Evolutionary conservation across 2,329 filamentous ascomycete species (phyloP).

Genomic region (Furcasterigmium furcatum): DNA sequence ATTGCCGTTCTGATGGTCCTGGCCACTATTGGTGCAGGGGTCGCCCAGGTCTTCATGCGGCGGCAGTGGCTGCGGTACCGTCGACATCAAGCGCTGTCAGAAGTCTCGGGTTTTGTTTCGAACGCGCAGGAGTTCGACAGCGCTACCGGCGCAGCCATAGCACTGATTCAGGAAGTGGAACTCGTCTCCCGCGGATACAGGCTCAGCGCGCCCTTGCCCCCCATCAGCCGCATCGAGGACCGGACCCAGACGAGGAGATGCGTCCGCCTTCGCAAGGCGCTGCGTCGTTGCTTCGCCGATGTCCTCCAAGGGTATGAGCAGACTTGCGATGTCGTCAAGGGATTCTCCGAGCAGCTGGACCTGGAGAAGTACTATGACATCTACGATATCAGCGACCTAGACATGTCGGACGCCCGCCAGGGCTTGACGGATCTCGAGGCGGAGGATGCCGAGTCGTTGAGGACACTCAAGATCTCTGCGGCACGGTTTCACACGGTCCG

Average conservation of each 20-base stretch:
- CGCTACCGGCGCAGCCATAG: constrained; percentile 70
- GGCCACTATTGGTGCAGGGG: constrained; percentile 49
- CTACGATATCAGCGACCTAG: constrained; percentile 73
- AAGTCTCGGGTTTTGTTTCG: constrained; percentile 65
- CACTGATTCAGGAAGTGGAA: constrained; percentile 92
- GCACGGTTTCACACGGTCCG: constrained; percentile 77
- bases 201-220: constrained; percentile 83
- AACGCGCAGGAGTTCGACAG: constrained; percentile 80
- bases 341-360: constrained; percentile 74
- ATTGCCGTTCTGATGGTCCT: constrained; percentile 42
- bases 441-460: constrained; percentile 75
- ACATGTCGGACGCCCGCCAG: constrained; percentile 66
- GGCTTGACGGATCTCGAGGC: constrained; percentile 63
- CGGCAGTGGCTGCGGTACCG: constrained; percentile 81
- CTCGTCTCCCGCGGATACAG: constrained; percentile 87
- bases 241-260: constrained; percentile 77
- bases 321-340: constrained; percentile 64
- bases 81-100: constrained; percentile 68
- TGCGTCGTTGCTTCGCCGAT: constrained; percentile 67
- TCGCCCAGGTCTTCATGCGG: constrained; percentile 69
- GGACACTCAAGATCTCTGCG: constrained; percentile 76
- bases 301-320: constrained; percentile 71
- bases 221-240: constrained; percentile 89
- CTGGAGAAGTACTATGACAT: constrained; percentile 92
- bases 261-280: constrained; percentile 70